These are phyloP conservation scores for Pseudocercospora ulei DNA, from an alignment of 2,329 filamentous ascomycete genomes.

Conservation along the genomic window DNA sequence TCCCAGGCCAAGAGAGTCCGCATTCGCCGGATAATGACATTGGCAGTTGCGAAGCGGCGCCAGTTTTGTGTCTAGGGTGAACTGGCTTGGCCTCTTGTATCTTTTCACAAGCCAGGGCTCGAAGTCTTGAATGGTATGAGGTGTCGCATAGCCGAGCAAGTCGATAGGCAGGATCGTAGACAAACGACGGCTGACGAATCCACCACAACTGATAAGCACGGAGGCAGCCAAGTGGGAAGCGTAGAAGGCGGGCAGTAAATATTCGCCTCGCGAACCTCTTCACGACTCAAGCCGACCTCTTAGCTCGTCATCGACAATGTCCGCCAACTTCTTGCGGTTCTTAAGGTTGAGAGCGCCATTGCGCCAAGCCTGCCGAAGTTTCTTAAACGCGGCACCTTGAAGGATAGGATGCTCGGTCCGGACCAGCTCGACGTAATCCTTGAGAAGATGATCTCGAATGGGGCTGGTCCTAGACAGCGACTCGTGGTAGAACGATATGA, in stretches of 20 bases:
- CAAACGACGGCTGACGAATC: too few relatives aligned
- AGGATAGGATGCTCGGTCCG: constrained; percentile 39
- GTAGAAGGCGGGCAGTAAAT: not conserved
- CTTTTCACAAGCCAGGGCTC: too few relatives aligned
- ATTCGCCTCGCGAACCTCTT: not conserved
- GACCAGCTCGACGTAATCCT: constrained; percentile 49
- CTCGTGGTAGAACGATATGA: constrained; percentile 57
- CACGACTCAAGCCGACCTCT: constrained; percentile 44
- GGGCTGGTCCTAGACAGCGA: constrained; percentile 45
- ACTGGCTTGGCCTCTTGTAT: not conserved
- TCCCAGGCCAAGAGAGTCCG: not conserved
- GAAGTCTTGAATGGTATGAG: too few relatives aligned
- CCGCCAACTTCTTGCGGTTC: constrained; percentile 49
- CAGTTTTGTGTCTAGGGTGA: not conserved
- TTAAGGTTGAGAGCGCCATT: constrained; percentile 48
- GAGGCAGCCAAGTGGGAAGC: too few relatives aligned
- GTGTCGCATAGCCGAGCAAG: too few relatives aligned
- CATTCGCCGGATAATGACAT: constrained; percentile 3
- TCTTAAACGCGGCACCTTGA: constrained; percentile 42
- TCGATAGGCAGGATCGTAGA: too few relatives aligned
- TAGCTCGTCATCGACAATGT: constrained; percentile 45
- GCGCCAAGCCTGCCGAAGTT: constrained; percentile 46
- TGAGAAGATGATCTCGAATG: constrained; percentile 47
- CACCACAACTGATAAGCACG: too few relatives aligned
- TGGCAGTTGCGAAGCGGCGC: not conserved